phyloP scores from a whole-genome alignment of 768 basidiomycete species.

The Nidularia sp. region DNA sequence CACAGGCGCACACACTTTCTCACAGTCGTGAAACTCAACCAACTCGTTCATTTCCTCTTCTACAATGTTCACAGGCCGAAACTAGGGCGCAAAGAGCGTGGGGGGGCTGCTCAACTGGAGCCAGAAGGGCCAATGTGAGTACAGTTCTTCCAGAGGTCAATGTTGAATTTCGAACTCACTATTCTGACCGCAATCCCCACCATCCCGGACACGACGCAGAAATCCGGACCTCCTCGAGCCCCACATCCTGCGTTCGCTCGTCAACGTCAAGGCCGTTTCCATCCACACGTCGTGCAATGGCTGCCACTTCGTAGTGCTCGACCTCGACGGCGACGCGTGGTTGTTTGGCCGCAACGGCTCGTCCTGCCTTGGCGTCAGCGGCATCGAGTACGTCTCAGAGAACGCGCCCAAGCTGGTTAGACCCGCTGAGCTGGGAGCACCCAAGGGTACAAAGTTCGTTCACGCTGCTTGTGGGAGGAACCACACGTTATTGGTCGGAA shows the following conservation, averaged over 20 bases:
- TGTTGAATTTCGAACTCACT: background rate
- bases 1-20: slow-evolving; percentile 19
- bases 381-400: slow-evolving; percentile 64
- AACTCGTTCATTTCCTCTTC: slow-evolving; percentile 11
- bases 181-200: background rate
- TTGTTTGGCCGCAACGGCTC: slow-evolving; percentile 84
- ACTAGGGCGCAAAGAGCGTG: slow-evolving; percentile 72
- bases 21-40: slow-evolving; percentile 18
- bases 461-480: slow-evolving; percentile 80
- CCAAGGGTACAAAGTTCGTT: slow-evolving; percentile 59
- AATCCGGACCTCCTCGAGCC: slow-evolving; percentile 85
- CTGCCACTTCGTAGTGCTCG: slow-evolving; percentile 75
- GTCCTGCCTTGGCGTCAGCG: slow-evolving; percentile 58
- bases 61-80: slow-evolving; percentile 49
- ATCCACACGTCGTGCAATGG: slow-evolving; percentile 73
- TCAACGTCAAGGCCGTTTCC: slow-evolving; percentile 70
- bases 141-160: background rate
- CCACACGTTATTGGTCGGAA: slow-evolving; percentile 81
- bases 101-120: slow-evolving; percentile 39
- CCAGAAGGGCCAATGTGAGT: slow-evolving; percentile 35
- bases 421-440: slow-evolving; percentile 59
- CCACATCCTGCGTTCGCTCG: slow-evolving; percentile 83
- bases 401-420: slow-evolving; percentile 63
- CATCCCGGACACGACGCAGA: slow-evolving; percentile 19
- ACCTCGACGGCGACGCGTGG: slow-evolving; percentile 79